phyloP scores from a whole-genome alignment of 2,329 filamentous ascomycete genomes.

The Aspergillus candidus region DNA sequence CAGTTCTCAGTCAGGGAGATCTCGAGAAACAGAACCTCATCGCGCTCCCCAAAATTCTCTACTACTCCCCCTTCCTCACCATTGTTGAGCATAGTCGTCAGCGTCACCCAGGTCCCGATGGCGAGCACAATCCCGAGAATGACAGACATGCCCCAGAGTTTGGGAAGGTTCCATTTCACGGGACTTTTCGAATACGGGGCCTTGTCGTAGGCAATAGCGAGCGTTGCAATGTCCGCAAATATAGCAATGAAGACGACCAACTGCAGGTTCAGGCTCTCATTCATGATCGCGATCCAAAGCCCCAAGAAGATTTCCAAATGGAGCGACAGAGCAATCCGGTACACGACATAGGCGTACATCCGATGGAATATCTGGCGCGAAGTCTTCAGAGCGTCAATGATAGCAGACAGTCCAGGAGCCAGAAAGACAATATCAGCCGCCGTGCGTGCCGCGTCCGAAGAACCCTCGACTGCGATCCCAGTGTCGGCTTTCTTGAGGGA shows the following conservation, averaged over 20 bases:
- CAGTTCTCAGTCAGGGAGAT: constrained; percentile 90
- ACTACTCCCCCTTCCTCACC: constrained; percentile 73
- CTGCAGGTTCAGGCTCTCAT: constrained; percentile 76
- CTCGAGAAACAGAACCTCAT: constrained; percentile 81
- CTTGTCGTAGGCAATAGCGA: constrained; percentile 91
- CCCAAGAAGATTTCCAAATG: constrained; percentile 89
- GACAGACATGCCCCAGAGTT: constrained; percentile 89
- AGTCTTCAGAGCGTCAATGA: constrained; percentile 88
- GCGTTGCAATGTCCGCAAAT: constrained; percentile 85
- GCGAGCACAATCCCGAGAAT: constrained; percentile 76
- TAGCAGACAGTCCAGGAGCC: constrained; percentile 81
- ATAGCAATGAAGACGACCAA: constrained; percentile 92
- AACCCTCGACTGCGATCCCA: constrained; percentile 89
- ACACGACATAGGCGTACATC: constrained; percentile 94
- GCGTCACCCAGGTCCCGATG: constrained; percentile 78
- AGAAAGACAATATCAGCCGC: constrained; percentile 93
- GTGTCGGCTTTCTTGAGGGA: constrained; percentile 94
- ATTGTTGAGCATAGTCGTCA: constrained; percentile 72
- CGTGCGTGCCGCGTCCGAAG: constrained; percentile 83
- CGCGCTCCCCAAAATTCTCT: constrained; percentile 77
- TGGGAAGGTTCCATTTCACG: constrained; percentile 92
- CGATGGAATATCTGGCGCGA: constrained; percentile 94
- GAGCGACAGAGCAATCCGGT: constrained; percentile 86
- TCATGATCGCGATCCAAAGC: constrained; percentile 84
- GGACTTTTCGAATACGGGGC: constrained; percentile 78